These are phyloP conservation scores for Cladosporium sp. DNA, from an alignment of 2,329 filamentous ascomycete genomes.

Conservation along the genomic window DNA sequence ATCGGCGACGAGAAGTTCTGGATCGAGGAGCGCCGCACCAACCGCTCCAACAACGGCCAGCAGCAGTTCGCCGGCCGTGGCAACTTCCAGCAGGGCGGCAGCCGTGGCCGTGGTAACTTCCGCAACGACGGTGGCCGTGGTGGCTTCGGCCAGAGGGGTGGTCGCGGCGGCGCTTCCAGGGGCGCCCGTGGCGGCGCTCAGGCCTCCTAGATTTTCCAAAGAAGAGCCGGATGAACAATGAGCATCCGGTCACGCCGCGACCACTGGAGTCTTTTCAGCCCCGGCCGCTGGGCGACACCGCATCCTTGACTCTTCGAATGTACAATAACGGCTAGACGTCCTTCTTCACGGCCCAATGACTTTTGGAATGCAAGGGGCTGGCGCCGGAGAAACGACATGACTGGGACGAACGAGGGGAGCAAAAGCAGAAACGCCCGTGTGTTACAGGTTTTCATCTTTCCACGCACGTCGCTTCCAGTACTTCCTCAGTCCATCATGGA, in stretches of 20 bases:
- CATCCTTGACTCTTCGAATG: background rate
- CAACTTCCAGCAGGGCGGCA: slow-evolving; percentile 45
- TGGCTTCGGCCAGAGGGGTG: slow-evolving; percentile 38
- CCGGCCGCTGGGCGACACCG: too few relatives aligned
- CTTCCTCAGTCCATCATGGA: too few relatives aligned
- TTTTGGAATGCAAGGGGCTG: too few relatives aligned
- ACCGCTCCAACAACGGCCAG: slow-evolving; percentile 32
- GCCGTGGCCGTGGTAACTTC: slow-evolving; percentile 60
- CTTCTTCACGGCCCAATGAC: too few relatives aligned
- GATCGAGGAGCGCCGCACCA: slow-evolving; percentile 80
- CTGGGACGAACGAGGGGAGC: too few relatives aligned
- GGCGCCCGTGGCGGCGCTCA: slow-evolving; percentile 23
- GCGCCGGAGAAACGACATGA: too few relatives aligned
- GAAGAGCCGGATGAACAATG: background rate
- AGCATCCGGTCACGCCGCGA: background rate
- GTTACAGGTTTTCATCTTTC: too few relatives aligned
- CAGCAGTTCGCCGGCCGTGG: slow-evolving; percentile 22
- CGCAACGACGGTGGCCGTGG: slow-evolving; percentile 55
- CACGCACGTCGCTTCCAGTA: too few relatives aligned
- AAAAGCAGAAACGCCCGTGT: too few relatives aligned
- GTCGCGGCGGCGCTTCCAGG: slow-evolving; percentile 33
- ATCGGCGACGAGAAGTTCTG: slow-evolving; percentile 76
- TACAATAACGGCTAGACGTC: too few relatives aligned
- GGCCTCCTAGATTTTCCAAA: background rate
- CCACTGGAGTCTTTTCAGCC: too few relatives aligned